Evolutionary conservation across 2,329 filamentous ascomycete species (phyloP).

Genomic region (Aspergillus versicolor): DNA sequence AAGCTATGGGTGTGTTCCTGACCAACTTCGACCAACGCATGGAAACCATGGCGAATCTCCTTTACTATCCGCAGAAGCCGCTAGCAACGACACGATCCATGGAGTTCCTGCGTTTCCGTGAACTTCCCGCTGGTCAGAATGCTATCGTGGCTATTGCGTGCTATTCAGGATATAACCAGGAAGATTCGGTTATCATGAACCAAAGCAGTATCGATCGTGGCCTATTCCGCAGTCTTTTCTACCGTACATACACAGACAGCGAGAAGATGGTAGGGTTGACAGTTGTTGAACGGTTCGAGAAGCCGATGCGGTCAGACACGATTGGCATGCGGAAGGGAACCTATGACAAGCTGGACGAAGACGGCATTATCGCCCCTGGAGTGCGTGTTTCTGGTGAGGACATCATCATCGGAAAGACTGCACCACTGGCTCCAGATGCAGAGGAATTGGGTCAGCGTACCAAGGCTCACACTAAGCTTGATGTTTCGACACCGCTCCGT

Average conservation of each 20-base stretch:
- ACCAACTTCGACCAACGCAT: conserved; percentile 96
- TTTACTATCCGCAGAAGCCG: conserved; percentile 98
- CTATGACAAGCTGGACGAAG: conserved; percentile 95
- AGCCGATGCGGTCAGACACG: conserved; percentile 84
- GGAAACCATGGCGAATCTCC: conserved; percentile 99
- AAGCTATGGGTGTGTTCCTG: conserved; percentile 98
- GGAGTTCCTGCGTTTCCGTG: conserved; percentile 98
- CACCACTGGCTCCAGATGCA: conserved; percentile 86
- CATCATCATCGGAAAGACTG: conserved; percentile 98
- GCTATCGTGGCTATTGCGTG: conserved; percentile 97
- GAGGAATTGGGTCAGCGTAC: conserved; percentile 93
- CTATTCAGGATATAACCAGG: conserved; percentile 98
- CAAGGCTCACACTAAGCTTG: conserved; percentile 85
- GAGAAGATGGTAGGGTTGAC: conserved; percentile 96
- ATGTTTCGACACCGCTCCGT: conserved; percentile 90
- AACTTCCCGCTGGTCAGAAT: conserved; percentile 94
- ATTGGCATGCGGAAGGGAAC: conserved; percentile 91
- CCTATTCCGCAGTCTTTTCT: conserved; percentile 95
- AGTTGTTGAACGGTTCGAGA: conserved; percentile 91
- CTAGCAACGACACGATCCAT: conserved; percentile 94
- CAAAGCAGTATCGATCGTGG: conserved; percentile 98
- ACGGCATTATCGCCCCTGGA: conserved; percentile 91
- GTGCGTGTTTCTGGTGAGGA: conserved; percentile 95
- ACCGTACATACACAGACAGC: conserved; percentile 93
- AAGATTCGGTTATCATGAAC: conserved; percentile 99